These are phyloP conservation scores for Rhizoclosmatium sp. DNA, from an alignment of 192 early-diverging fungal species.

Conservation along the genomic window DNA sequence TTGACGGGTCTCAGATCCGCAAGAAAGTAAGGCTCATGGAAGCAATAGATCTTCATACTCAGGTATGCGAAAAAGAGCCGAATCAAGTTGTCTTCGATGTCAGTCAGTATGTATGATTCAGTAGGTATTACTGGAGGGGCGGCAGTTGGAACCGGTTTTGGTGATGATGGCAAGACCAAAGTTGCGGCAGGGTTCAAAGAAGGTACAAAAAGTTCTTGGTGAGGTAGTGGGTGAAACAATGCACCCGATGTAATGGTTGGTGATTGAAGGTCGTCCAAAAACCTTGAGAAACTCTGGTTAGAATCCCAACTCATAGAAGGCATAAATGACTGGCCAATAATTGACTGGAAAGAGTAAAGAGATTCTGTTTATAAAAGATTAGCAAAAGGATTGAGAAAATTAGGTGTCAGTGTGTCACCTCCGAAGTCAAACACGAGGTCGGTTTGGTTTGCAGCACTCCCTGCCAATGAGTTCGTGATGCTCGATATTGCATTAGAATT, in stretches of 20 bases:
- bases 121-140: neutral
- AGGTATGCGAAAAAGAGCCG: constrained; percentile 27
- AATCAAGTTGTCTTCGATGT: constrained; percentile 29
- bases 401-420: neutral
- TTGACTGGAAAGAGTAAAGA: constrained; percentile 38
- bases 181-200: neutral
- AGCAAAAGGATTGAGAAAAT: neutral
- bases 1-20: constrained; percentile 11
- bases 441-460: neutral
- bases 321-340: constrained; percentile 35
- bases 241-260: neutral
- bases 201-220: neutral
- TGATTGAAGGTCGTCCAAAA: constrained; percentile 17
- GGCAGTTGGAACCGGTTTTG: neutral
- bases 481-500: neutral
- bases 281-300: constrained; percentile 1
- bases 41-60: neutral
- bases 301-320: constrained; percentile 9
- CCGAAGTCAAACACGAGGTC: constrained; percentile 28
- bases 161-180: too few species aligned
- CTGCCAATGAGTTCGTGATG: neutral
- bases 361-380: constrained; percentile 21
- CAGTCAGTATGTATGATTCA: constrained; percentile 7
- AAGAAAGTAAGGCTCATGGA: constrained; percentile 28
- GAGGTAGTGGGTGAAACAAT: neutral